Conservation (phyloP, 2,329 filamentous ascomycete species). For the Metarhizium robertsii region DNA sequence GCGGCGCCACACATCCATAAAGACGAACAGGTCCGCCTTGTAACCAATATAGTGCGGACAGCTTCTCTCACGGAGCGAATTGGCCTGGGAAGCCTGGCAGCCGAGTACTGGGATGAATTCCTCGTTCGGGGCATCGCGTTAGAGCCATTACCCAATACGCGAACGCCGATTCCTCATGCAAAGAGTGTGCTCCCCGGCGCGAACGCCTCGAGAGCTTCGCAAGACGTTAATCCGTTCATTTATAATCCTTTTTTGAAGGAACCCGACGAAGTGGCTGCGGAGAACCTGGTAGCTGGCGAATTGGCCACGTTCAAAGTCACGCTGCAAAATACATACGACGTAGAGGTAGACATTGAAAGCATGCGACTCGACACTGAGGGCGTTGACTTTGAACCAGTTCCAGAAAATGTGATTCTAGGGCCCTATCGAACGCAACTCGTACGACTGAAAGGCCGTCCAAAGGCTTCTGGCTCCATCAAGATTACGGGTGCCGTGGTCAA, state of each 20-base stretch:
- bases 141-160: conserved; percentile 49
- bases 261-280: conserved; percentile 46
- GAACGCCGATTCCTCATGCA: conserved; percentile 57
- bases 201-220: conserved; percentile 40
- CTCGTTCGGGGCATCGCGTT: conserved; percentile 70
- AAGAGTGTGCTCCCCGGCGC: conserved; percentile 44
- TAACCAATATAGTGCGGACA: conserved; percentile 78
- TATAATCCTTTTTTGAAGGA: conserved; percentile 86
- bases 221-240: conserved; percentile 75
- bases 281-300: conserved; percentile 73
- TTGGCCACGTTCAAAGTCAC: conserved; percentile 69
- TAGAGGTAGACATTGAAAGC: conserved; percentile 82
- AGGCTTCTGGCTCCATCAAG: conserved; percentile 55
- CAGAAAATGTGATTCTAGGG: conserved; percentile 60
- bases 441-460: conserved; percentile 59
- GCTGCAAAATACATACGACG: conserved; percentile 88
- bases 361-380: conserved; percentile 68
- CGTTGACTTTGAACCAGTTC: conserved; percentile 57
- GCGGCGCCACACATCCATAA: conserved; percentile 59
- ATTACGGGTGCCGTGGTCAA: conserved; percentile 73
- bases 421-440: conserved; percentile 78
- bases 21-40: conserved; percentile 80
- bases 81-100: conserved; percentile 59
- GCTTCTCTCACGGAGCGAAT: conserved; percentile 67
- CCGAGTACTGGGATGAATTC: conserved; percentile 97